Conservation (phyloP, 2,329 filamentous ascomycete genomes). For the Aspergillus piperis region DNA sequence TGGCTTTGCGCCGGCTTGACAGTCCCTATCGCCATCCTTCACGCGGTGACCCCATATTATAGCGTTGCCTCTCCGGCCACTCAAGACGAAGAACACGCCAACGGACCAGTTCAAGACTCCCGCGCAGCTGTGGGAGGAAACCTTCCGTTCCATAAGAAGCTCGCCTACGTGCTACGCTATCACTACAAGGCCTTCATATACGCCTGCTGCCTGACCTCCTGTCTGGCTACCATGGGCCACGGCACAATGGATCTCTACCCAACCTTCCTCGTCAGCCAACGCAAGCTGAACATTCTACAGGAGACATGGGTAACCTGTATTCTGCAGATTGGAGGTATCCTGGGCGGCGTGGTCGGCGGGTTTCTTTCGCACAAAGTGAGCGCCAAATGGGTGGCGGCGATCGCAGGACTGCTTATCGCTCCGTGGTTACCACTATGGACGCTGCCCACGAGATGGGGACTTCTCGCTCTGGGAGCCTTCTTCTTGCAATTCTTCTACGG, state of each 20-base stretch:
- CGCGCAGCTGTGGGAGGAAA: background rate
- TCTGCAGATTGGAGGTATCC: background rate
- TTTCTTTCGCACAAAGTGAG: background rate
- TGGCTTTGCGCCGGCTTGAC: background rate
- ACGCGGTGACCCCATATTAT: background rate
- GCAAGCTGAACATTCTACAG: background rate
- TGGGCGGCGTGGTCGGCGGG: background rate
- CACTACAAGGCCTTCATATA: slow-evolving; percentile 2
- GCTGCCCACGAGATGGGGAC: background rate
- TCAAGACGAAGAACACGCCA: background rate
- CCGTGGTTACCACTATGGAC: background rate
- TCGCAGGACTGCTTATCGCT: background rate
- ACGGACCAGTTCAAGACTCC: background rate
- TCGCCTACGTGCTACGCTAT: background rate
- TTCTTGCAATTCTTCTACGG: slow-evolving; percentile 1
- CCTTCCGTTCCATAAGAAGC: background rate
- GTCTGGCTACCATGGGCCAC: slow-evolving; percentile 1
- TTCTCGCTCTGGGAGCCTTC: background rate
- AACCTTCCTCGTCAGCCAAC: background rate
- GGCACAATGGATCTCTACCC: slow-evolving; percentile 1
- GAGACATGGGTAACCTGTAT: background rate
- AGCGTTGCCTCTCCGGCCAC: background rate
- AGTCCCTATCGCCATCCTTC: background rate
- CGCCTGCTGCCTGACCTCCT: background rate
- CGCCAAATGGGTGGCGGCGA: background rate